Conservation (phyloP, 805 yeast genomes). For the Candida multigemmis region DNA sequence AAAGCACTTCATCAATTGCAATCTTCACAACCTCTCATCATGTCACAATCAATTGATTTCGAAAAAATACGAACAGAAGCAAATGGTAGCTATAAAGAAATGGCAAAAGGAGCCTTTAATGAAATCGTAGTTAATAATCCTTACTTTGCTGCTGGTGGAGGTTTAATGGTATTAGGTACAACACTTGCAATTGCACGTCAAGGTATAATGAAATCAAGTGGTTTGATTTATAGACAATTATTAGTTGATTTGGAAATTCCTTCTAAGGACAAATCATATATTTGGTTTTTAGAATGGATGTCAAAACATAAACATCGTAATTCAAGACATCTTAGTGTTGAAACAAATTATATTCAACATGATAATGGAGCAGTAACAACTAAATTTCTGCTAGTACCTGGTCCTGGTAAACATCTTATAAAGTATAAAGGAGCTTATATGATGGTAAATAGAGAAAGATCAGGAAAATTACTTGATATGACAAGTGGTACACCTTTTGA, state of each 20-base stretch:
- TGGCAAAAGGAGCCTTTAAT: conserved; percentile 31
- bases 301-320: conserved; percentile 64
- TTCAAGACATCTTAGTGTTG: conserved; percentile 83
- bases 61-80: conserved; percentile 23
- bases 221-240: conserved; percentile 70
- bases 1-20: not conserved
- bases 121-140: conserved; percentile 67
- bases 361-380: conserved; percentile 89
- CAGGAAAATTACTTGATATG: conserved; percentile 81
- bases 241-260: conserved; percentile 90
- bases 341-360: conserved; percentile 78
- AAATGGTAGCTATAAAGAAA: conserved; percentile 29
- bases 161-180: conserved; percentile 92
- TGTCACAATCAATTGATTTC: conserved; percentile 16
- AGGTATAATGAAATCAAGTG: conserved; percentile 53
- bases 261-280: conserved; percentile 84
- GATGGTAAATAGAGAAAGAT: conserved; percentile 82
- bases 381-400: conserved; percentile 86
- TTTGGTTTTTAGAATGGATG: conserved; percentile 98
- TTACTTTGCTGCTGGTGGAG: conserved; percentile 98
- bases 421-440: conserved; percentile 81
- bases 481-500: conserved; percentile 92
- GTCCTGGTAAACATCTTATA: conserved; percentile 91
- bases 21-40: no score
- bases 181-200: conserved; percentile 70